phyloP scores from a whole-genome alignment of 1,284 basidiomycete genomes.

The Leccinum griseonigrum region DNA sequence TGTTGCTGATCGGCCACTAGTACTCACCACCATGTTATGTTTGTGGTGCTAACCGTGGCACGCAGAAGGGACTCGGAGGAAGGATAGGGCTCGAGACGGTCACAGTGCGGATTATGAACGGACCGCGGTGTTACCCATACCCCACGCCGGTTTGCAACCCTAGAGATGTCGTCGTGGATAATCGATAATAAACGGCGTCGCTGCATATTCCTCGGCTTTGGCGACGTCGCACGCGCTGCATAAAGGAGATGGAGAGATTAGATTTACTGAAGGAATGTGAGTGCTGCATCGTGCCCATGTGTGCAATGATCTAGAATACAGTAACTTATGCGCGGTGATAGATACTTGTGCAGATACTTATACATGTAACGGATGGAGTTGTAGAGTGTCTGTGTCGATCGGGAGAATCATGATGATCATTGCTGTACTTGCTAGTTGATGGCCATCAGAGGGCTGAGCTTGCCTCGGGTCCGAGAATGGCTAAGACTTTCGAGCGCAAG shows the following conservation, averaged over 20 bases:
- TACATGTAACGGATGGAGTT: not conserved
- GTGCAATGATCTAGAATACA: not conserved
- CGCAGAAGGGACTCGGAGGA: too few relatives aligned
- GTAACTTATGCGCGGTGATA: not conserved
- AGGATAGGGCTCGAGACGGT: too few relatives aligned
- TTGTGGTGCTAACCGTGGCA: too few relatives aligned
- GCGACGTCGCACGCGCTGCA: not conserved
- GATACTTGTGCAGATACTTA: not conserved
- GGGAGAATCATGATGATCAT: not conserved
- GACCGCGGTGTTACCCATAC: too few relatives aligned
- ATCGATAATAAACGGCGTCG: too few relatives aligned
- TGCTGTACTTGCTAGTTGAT: not conserved
- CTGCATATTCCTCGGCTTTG: not conserved
- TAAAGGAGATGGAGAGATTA: not conserved
- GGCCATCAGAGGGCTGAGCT: not conserved
- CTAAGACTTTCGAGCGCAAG: slow-evolving; percentile 13
- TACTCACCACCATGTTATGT: too few relatives aligned
- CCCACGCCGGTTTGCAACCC: too few relatives aligned
- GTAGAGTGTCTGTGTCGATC: not conserved
- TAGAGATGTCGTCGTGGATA: too few relatives aligned
- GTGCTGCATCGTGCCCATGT: too few relatives aligned
- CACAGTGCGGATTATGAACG: too few relatives aligned
- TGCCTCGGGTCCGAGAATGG: not conserved
- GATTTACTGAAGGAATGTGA: not conserved
- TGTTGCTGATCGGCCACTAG: too few relatives aligned